Base-by-base conservation (phyloP, 176 grass and related monocot species). In the Puccinellia tenuiflora region DNA sequence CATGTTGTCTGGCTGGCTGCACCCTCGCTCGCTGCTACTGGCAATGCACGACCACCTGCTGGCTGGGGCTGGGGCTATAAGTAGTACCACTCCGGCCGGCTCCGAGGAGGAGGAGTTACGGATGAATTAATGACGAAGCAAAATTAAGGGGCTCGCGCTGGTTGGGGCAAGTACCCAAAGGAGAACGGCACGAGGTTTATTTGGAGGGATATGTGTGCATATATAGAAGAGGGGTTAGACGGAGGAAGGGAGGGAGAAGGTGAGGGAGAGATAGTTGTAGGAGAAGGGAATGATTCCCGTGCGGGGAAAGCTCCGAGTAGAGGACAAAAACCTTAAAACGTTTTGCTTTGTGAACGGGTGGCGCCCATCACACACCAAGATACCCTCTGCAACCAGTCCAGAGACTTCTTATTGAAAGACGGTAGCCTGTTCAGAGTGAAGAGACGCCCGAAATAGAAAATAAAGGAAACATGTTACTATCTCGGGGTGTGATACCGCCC, bases 201-300 rank as follows among this genome's bases (percentile, higher is more conserved):
- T 50, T 74, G 70, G 45, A 21, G 43, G 45, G 45, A 51, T 74
- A 9, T 20, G 26, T 3, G 16, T 14, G 38, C 25, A 74, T 74
- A 50, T 74, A 74, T 74, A 31, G 9, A 15, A 38, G 34, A 25
- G 40, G 0, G 39, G n/a, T n/a, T 18, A 35, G 31, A 37, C 1
- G 1, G 33, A 3, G 21, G 79, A 35, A 38, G 10, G 24, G 17
- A 20, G 31, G 28, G 6, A 3, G 37, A 43, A 9, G 33, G 25
- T 26, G 54, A 4, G 39, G 3, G 70, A 46, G 39, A 43, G 11
- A 5, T 39, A n/a, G 37, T 30, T 65, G 63, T 67, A 9, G 29
- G 15, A 28, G 66, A 68, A 13, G 52, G 18, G 85, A 81, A 81
- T 74, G 69, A 86, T 86, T 80, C 77, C 15, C 6, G 40, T 6